These are phyloP conservation scores for Umbelopsis isabellina DNA, from an alignment of 192 early-diverging fungal species.

Conservation along the genomic window DNA sequence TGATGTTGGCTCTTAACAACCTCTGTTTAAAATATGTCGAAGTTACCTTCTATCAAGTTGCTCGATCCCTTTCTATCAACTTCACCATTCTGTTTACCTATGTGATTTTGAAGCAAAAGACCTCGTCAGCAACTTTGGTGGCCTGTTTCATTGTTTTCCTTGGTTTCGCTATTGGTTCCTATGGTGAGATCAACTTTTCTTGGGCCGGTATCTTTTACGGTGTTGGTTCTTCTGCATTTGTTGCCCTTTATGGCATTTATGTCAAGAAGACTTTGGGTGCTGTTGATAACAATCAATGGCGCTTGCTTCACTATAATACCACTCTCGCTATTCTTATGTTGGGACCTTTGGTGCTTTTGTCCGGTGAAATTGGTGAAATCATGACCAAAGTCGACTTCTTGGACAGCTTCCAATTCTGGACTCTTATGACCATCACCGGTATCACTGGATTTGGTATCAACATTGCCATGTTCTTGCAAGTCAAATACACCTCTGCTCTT, in stretches of 20 bases:
- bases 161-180: constrained; percentile 67
- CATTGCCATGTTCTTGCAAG: constrained; percentile 72
- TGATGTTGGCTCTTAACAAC: constrained; percentile 71
- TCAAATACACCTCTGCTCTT: constrained; percentile 71
- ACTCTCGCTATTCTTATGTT: constrained; percentile 64
- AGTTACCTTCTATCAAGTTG: constrained; percentile 73
- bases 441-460: constrained; percentile 69
- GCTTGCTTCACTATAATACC: constrained; percentile 68
- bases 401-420: constrained; percentile 55
- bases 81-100: constrained; percentile 71
- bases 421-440: constrained; percentile 64
- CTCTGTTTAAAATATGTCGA: constrained; percentile 66
- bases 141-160: constrained; percentile 63
- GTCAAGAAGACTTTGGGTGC: constrained; percentile 63
- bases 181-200: constrained; percentile 70
- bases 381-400: constrained; percentile 46
- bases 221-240: constrained; percentile 66
- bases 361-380: constrained; percentile 61
- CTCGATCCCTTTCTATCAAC: constrained; percentile 67
- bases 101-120: constrained; percentile 56
- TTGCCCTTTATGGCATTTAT: constrained; percentile 70
- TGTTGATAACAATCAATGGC: constrained; percentile 72
- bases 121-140: constrained; percentile 54
- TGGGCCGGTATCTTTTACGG: constrained; percentile 65
- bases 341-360: constrained; percentile 57